A percentile compares a stretch with the other conserved stretches of the same genome.
phyloP scores from a whole-genome alignment of 495 filamentous ascomycete species.

The Cetradonia linearis region DNA sequence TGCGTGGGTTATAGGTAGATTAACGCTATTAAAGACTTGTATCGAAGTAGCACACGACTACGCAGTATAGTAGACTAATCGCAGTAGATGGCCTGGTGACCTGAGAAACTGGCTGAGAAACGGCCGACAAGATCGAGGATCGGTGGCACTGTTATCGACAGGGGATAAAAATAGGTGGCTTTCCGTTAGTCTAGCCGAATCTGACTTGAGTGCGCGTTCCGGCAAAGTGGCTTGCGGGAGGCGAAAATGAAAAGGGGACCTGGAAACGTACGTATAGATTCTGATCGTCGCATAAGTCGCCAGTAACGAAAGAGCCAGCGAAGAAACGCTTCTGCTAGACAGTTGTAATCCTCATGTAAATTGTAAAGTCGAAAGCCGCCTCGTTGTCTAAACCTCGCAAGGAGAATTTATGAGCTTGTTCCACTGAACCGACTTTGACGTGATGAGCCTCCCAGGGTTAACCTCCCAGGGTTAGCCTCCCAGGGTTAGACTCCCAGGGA shows the following conservation, averaged over 20 bases:
- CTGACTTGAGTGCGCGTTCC: not conserved
- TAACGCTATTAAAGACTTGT: too few relatives aligned
- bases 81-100: too few relatives aligned
- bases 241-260: not conserved
- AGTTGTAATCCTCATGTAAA: not conserved
- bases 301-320: not conserved
- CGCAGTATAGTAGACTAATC: too few relatives aligned
- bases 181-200: not conserved
- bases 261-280: not conserved
- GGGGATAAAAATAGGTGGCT: not conserved
- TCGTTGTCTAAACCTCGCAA: not conserved
- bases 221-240: not conserved
- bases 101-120: not conserved
- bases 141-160: not conserved
- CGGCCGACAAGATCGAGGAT: not conserved
- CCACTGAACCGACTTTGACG: not conserved
- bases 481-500: too few relatives aligned
- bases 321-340: not conserved
- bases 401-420: not conserved
- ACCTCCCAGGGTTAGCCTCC: too few relatives aligned
- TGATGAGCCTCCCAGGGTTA: too few relatives aligned
- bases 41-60: too few relatives aligned
- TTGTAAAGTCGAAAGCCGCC: not conserved
- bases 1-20: too few relatives aligned
- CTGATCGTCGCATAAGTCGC: not conserved